Conservation (phyloP, 257 asterid genomes). For the Solanum pennellii region DNA sequence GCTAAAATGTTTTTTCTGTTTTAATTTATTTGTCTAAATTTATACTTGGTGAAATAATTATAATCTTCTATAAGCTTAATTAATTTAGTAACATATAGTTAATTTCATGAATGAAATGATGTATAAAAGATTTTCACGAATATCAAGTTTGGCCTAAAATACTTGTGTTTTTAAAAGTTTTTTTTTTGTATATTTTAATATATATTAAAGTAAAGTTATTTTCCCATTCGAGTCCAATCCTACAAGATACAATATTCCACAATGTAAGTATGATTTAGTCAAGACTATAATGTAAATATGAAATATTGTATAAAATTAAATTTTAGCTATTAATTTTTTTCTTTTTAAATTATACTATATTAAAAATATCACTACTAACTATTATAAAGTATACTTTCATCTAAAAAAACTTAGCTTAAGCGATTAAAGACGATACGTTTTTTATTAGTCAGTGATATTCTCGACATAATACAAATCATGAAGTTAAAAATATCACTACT, state of each 20-base stretch:
- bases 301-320: not conserved
- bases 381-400: no score
- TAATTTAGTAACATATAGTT: not conserved
- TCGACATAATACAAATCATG: not conserved
- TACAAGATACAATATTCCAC: not conserved
- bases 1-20: rapidly evolving
- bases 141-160: not conserved
- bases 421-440: no score
- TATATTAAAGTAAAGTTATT: not conserved
- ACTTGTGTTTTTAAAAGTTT: no score
- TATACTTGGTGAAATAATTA: not conserved
- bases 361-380: no score
- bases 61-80: no score
- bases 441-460: no score
- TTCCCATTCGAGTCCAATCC: not conserved
- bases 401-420: no score
- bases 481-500: no score
- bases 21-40: not conserved
- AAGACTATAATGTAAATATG: no score
- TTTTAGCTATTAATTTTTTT: not conserved
- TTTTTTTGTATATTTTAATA: no score
- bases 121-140: not conserved
- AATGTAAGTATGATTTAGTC: no score
- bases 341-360: not conserved
- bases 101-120: not conserved